A percentile compares a stretch with the other conserved stretches of the same genome.
Evolutionary conservation across 306 rosid species (phyloP).

Genomic region (Citrullus mucosospermus): DNA sequence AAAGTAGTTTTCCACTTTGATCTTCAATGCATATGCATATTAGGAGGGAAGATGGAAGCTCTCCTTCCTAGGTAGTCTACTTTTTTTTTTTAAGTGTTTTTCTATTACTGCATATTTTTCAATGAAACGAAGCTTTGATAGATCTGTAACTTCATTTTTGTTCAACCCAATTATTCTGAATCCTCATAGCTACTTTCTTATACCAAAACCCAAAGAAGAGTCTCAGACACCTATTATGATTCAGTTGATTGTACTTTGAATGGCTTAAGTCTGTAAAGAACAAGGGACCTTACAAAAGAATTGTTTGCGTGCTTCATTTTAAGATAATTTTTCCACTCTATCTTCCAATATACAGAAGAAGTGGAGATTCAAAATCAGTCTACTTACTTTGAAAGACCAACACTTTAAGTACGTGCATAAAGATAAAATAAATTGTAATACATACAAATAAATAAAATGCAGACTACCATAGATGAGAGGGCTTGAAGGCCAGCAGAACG

Average conservation of each 20-base stretch:
- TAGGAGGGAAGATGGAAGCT: background rate
- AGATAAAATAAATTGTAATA: conserved; percentile 3
- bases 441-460: background rate
- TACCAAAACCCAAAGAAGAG: background rate
- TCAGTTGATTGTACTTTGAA: background rate
- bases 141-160: background rate
- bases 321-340: background rate
- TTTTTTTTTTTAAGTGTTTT: background rate
- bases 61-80: background rate
- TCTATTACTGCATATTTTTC: background rate
- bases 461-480: conserved; percentile 79
- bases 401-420: background rate
- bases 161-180: background rate
- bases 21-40: background rate
- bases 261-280: background rate
- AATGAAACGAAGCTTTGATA: background rate
- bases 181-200: background rate
- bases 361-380: background rate
- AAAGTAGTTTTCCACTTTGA: background rate
- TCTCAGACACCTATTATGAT: background rate
- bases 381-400: background rate
- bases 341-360: background rate
- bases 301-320: background rate
- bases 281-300: background rate
- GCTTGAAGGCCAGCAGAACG: conserved; percentile 66